Conservation (phyloP, 768 basidiomycete genomes). For the Mycena belliarum region DNA sequence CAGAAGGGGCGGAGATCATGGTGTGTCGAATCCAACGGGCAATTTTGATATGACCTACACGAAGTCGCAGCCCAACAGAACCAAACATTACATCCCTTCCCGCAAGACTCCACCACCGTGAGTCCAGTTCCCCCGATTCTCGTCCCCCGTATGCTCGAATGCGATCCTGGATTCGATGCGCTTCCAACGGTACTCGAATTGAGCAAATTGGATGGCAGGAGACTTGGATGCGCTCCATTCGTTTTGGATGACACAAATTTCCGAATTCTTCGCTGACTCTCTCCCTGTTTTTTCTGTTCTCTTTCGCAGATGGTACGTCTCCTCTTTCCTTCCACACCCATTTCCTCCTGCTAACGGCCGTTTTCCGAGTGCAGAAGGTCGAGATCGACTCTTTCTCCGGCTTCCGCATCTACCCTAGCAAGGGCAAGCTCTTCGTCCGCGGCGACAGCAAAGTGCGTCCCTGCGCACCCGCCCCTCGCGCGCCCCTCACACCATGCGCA, state of each 20-base stretch:
- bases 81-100: background rate
- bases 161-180: background rate
- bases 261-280: background rate
- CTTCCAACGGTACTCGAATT: slow-evolving; percentile 3
- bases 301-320: slow-evolving; percentile 14
- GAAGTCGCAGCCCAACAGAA: background rate
- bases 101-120: slow-evolving; percentile 12
- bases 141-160: background rate
- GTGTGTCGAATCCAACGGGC: too few relatives aligned
- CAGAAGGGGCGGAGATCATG: too few relatives aligned
- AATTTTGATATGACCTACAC: too few relatives aligned
- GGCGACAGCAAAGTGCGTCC: slow-evolving; percentile 87
- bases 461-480: background rate
- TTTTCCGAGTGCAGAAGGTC: slow-evolving; percentile 71
- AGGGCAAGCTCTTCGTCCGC: slow-evolving; percentile 94
- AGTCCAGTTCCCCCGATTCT: background rate
- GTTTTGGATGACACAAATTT: slow-evolving; percentile 5
- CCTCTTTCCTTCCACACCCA: background rate
- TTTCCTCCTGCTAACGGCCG: background rate
- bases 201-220: background rate
- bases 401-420: slow-evolving; percentile 96
- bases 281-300: background rate
- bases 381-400: slow-evolving; percentile 99
- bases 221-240: background rate
- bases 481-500: slow-evolving; percentile 29